These are phyloP conservation scores for Dicorynia guianensis DNA, from an alignment of 306 rosid species.

Conservation along the genomic window DNA sequence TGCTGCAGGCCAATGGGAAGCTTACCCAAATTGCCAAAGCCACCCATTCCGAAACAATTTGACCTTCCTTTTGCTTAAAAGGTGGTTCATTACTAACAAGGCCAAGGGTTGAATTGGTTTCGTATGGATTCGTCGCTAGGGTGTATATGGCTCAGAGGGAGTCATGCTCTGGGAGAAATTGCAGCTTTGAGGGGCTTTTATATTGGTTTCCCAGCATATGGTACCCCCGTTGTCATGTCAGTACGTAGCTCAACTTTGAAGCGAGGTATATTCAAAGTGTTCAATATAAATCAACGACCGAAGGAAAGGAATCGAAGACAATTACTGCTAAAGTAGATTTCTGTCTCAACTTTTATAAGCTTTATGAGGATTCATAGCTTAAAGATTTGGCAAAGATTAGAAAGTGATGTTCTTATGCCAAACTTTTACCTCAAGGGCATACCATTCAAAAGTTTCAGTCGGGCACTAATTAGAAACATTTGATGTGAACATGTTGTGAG, in stretches of 20 bases:
- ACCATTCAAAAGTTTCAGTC: background rate
- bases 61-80: background rate
- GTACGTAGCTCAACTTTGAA: conserved; percentile 12
- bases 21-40: conserved; percentile 33
- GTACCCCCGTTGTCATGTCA: background rate
- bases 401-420: background rate
- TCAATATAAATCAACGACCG: conserved; percentile 7
- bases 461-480: background rate
- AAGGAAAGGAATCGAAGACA: conserved; percentile 38
- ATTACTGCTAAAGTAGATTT: background rate
- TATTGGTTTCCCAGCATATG: background rate
- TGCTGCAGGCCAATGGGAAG: background rate
- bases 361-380: conserved; percentile 22
- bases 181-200: background rate
- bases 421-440: background rate
- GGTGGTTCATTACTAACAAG: conserved; percentile 12
- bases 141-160: background rate
- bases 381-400: conserved; percentile 15
- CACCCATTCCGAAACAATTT: conserved; percentile 38
- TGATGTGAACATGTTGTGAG: too few relatives aligned
- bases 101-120: conserved; percentile 21
- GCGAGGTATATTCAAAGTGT: conserved; percentile 32
- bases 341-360: background rate
- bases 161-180: background rate
- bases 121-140: background rate